Evolutionary conservation across 805 yeast species (phyloP), one percentile per base, ranked within the genome.

Genomic region (Hanseniaspora hatyaiensis): DNA sequence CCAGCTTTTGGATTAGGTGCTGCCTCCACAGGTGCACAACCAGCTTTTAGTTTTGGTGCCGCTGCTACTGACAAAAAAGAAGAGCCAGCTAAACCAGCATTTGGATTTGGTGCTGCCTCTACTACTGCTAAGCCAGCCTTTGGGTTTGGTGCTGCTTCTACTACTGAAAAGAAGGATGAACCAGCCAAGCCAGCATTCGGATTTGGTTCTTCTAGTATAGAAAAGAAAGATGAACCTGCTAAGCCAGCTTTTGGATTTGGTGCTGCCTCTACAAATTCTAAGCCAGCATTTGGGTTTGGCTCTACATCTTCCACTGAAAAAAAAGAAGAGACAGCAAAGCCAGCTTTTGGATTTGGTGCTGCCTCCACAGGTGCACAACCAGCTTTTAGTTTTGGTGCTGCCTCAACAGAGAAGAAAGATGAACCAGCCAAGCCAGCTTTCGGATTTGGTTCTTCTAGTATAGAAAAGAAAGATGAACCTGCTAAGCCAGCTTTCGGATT

Each of bases 1-100:
- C 52, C 59, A 30, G 47, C 51, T 3, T 52, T 50, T 38, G 50
- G 53, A 2, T 44, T 52, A 32, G 58, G 55, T 30, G 40, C 50
- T n/a, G 24, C 54, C 29, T 8, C 29, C 29, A 44, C 30, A 22
- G 47, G 19, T n/a, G 40, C 26, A 15, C 45, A 50, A 31, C 49
- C 44, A 40, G 37, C 34, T 3, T 41, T 41, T 41, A 39, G 53
- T 9, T 45, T 53, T 36, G 57, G 55, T 3, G 45, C n/a, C n/a
- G n/a, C n/a, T n/a, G n/a, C 47, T 4, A 9, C 46, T 8, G 46
- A 41, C 18, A 39, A 47, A 13, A 47, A 32, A 22, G 45, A 33
- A 6, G 40, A 20, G 22, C 12, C 33, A 9, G 26, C 49, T 8
- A 37, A 38, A n/a, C 36, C 52, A 42, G 26, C 51, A 8, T 52